Percentiles rank a stretch among this genome's conserved stretches.
Evolutionary conservation across 1,284 basidiomycete species (phyloP).

Genomic region (Ceratobasidium sp.): DNA sequence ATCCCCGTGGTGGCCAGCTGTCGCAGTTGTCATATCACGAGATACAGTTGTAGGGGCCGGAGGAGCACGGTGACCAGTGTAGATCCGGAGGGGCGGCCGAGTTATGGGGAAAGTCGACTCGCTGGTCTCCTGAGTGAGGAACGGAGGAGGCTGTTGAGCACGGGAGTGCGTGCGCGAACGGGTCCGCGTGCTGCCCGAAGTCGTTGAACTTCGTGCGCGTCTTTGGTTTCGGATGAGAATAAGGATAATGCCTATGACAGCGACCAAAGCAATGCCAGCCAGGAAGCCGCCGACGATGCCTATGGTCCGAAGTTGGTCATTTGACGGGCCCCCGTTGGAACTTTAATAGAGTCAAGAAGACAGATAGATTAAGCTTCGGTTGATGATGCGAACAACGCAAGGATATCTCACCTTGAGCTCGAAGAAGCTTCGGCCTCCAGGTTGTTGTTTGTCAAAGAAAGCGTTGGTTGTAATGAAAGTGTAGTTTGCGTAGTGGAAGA

Average conservation of each 20-base stretch:
- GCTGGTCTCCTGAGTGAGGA: conserved; percentile 12
- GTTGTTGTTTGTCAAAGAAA: conserved; percentile 1
- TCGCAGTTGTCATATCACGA: conserved; percentile 30
- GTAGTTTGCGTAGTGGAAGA: conserved; percentile 10
- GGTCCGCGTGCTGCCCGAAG: conserved; percentile 21
- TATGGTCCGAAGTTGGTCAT: conserved; percentile 36
- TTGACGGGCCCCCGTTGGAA: conserved; percentile 5
- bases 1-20: conserved; percentile 18
- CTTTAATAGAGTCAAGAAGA: conserved; percentile 9
- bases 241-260: conserved; percentile 30
- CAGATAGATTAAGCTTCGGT: conserved; percentile 28
- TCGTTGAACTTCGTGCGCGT: conserved; percentile 35
- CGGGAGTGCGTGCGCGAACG: conserved; percentile 42
- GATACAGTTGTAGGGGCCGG: background rate
- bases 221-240: conserved; percentile 38
- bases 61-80: conserved; percentile 13
- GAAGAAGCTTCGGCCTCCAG: conserved; percentile 10
- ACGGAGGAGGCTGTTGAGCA: conserved; percentile 1
- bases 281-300: conserved; percentile 44
- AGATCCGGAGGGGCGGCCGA: conserved; percentile 24
- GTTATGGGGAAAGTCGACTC: conserved; percentile 26
- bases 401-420: conserved; percentile 3
- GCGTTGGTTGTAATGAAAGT: conserved; percentile 11
- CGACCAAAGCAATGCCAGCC: conserved; percentile 30
- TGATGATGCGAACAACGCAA: conserved; percentile 2